Conservation (phyloP, 202 grass and related monocot species). For the Panicum hallii region DNA sequence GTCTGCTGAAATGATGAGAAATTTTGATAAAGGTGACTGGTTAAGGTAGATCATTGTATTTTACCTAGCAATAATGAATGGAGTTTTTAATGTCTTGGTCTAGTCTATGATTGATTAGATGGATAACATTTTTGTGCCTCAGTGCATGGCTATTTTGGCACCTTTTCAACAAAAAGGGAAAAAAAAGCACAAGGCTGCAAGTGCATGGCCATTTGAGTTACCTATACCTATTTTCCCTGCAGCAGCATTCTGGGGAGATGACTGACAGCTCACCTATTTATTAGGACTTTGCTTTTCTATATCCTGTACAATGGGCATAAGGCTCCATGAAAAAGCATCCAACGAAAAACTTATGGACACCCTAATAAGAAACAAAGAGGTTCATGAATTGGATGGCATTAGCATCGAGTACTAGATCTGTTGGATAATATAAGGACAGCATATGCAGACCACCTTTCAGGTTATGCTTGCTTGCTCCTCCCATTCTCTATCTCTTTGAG, state of each 20-base stretch:
- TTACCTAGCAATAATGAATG: neutral
- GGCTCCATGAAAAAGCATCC: conserved; percentile 14
- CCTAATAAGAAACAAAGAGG: conserved; percentile 35
- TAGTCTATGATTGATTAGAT: neutral
- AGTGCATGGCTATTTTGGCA: neutral
- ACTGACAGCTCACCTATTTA: neutral
- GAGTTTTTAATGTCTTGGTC: neutral
- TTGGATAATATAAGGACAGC: conserved; percentile 19
- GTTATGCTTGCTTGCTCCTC: conserved; percentile 66
- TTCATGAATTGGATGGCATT: conserved; percentile 56
- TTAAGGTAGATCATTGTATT: neutral
- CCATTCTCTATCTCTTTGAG: conserved; percentile 46
- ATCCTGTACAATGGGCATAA: neutral
- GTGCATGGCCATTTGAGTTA: neutral
- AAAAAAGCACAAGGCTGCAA: neutral
- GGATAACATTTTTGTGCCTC: neutral
- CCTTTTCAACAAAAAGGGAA: neutral
- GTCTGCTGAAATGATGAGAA: neutral
- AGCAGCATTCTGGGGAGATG: conserved; percentile 16
- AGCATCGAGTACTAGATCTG: conserved; percentile 43
- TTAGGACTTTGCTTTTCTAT: neutral
- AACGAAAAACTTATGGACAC: neutral
- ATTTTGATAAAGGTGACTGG: neutral
- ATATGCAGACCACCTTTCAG: conserved; percentile 43
- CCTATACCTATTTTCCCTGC: neutral